phyloP scores from a whole-genome alignment of 768 basidiomycete species.

The Coprinopsis cinerea region DNA sequence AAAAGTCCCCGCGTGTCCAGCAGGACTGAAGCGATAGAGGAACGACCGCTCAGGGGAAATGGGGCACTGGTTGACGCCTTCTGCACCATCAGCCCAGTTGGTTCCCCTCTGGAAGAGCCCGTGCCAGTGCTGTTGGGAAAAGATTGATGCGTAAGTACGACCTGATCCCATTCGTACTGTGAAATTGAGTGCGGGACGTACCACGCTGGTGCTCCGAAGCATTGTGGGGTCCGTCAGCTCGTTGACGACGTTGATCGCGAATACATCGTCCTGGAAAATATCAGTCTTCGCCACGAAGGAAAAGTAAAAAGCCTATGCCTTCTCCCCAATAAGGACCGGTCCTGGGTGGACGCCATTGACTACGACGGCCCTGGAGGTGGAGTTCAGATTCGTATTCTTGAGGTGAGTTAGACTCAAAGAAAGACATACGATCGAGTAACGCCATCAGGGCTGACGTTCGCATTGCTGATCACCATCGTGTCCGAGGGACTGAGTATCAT shows the following conservation, averaged over 20 bases:
- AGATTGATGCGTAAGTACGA: background rate
- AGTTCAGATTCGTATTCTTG: no score
- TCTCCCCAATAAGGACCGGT: slow-evolving; percentile 24
- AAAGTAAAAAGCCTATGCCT: no score
- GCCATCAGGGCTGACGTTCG: slow-evolving; percentile 38
- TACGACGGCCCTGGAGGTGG: background rate
- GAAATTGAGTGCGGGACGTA: slow-evolving; percentile 19
- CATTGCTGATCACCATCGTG: slow-evolving; percentile 30
- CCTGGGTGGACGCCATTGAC: slow-evolving; percentile 17
- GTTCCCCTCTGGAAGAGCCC: no score
- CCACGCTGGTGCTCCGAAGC: slow-evolving; percentile 36
- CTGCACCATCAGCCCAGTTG: no score
- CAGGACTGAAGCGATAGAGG: slow-evolving; percentile 30
- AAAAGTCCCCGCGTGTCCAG: slow-evolving; percentile 37
- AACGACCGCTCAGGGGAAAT: slow-evolving; percentile 33
- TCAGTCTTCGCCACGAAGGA: no score
- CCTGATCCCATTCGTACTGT: background rate
- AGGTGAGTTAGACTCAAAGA: background rate
- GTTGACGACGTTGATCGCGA: slow-evolving; percentile 38
- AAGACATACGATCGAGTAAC: slow-evolving; percentile 19
- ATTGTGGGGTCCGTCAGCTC: slow-evolving; percentile 30
- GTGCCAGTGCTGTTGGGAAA: slow-evolving; percentile 1
- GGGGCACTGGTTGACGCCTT: slow-evolving; percentile 38
- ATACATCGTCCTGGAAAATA: slow-evolving; percentile 28
- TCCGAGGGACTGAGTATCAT: slow-evolving; percentile 1